Evolutionary conservation across 495 filamentous ascomycete species (phyloP).

Genomic region (Acidiella bohemica): DNA sequence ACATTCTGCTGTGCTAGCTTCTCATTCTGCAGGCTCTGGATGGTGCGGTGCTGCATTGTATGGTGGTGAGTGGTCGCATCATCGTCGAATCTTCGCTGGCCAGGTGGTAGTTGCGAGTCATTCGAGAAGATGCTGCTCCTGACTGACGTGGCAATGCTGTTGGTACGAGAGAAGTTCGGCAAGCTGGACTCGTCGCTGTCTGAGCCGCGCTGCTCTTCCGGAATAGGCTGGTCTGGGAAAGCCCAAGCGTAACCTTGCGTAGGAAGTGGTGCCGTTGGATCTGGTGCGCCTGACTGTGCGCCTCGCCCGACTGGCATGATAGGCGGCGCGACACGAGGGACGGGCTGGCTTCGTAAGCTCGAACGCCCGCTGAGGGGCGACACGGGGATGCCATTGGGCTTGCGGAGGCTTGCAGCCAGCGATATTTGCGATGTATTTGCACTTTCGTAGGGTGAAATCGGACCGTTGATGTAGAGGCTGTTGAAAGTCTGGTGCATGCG

Average conservation of each 20-base stretch:
- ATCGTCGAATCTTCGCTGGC: conserved; percentile 30
- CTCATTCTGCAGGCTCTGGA: conserved; percentile 27
- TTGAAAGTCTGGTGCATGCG: conserved; percentile 29
- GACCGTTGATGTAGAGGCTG: conserved; percentile 25
- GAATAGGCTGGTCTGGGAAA: conserved; percentile 27
- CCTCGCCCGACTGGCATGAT: conserved; percentile 25
- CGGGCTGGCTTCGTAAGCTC: conserved; percentile 15
- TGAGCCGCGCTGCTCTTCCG: conserved; percentile 24
- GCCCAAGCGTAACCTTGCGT: conserved; percentile 34
- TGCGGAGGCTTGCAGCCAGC: conserved; percentile 29
- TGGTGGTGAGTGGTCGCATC: conserved; percentile 31
- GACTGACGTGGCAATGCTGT: conserved; percentile 29
- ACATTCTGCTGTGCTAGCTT: conserved; percentile 15
- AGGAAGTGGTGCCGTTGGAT: conserved; percentile 31
- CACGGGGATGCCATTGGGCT: conserved; percentile 27
- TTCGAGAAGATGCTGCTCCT: conserved; percentile 31
- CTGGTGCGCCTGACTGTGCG: conserved; percentile 29
- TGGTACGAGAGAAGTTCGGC: conserved; percentile 25
- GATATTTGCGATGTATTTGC: conserved; percentile 31
- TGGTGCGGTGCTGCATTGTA: conserved; percentile 29
- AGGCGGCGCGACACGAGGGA: conserved; percentile 27
- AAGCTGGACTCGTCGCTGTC: conserved; percentile 29
- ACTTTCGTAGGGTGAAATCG: conserved; percentile 31
- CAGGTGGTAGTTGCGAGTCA: conserved; percentile 26
- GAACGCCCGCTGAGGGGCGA: conserved; percentile 24